These are phyloP conservation scores for Parascedosporium putredinis DNA, from an alignment of 2,329 filamentous ascomycete species.

Conservation along the genomic window DNA sequence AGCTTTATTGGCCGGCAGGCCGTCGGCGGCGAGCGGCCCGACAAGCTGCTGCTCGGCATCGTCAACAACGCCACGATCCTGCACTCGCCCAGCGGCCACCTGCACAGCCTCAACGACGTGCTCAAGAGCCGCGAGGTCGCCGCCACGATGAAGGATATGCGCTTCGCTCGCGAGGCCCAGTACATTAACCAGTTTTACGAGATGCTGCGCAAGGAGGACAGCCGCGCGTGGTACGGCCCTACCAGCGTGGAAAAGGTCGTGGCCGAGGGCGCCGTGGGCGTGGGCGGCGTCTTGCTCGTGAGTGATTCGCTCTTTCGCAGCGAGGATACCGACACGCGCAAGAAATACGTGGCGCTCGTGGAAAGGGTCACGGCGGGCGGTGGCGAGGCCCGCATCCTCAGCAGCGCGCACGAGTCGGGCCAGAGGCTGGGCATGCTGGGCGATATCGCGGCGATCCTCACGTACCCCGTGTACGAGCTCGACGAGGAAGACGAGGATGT, in stretches of 20 bases:
- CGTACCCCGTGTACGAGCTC: slow-evolving; percentile 74
- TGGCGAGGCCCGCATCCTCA: slow-evolving; percentile 72
- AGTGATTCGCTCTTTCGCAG: slow-evolving; percentile 82
- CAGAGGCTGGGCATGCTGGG: slow-evolving; percentile 73
- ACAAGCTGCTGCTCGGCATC: slow-evolving; percentile 59
- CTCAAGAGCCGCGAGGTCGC: slow-evolving; percentile 72
- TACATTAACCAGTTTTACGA: slow-evolving; percentile 78
- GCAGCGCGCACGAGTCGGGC: slow-evolving; percentile 89
- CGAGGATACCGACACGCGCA: slow-evolving; percentile 64
- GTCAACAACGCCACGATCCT: slow-evolving; percentile 59
- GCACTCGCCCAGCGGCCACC: slow-evolving; percentile 74
- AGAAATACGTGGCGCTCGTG: slow-evolving; percentile 73
- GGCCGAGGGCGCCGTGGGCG: slow-evolving; percentile 76
- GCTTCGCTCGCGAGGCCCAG: slow-evolving; percentile 73
- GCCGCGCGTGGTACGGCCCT: slow-evolving; percentile 82
- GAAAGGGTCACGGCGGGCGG: slow-evolving; percentile 81
- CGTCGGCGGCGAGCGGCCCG: slow-evolving; percentile 33
- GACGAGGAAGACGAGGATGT: slow-evolving; percentile 56
- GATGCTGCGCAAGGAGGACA: slow-evolving; percentile 72
- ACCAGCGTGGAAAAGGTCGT: slow-evolving; percentile 74
- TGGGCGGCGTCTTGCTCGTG: slow-evolving; percentile 74
- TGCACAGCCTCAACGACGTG: slow-evolving; percentile 81
- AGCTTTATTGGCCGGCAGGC: slow-evolving; percentile 58
- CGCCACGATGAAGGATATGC: slow-evolving; percentile 70
- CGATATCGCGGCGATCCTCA: slow-evolving; percentile 80